Base-by-base conservation (phyloP, 176 grass and related monocot species). In the Oryza officinalis region DNA sequence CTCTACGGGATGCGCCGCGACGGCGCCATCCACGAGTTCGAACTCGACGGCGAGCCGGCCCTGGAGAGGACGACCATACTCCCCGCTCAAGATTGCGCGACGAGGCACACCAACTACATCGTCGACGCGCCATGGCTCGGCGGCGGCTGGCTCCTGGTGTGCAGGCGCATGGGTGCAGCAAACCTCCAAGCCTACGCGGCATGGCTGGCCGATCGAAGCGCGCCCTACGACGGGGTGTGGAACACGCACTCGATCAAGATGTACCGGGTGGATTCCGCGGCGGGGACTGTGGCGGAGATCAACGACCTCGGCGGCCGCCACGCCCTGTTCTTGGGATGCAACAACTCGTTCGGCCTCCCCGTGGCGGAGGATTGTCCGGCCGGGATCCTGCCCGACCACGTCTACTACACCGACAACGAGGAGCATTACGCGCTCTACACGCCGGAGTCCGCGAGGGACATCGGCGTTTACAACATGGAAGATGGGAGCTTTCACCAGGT, bases 21-120 rank as follows among this genome's bases (percentile, higher is more conserved):
- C 33, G 47, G 74, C 52, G 23, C 65, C 17, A 61, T 79, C 38
- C 61, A 84, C 71, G 59, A 59, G 40, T 73, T 84, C 60, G 72
- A 67, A 61, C 72, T 84, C 27, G 22, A 13, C 2, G 72, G 43
- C 47, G 22, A 32, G 49, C 22, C 47, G 20, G 47, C 47, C 13
- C 47, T 71, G 1, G 79, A 71, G 67, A 38, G 49, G 37, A n/a
- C 38, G 49, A 50, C 59, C 67, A 7, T 81, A 11, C 79, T 81
- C 49, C 49, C 49, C 18, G 33, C 49, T 8, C 79, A 41, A 6
- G 8, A 5, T 0, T 27, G 35, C 14, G 22, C 1, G 0, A 2
- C 8, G 7, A 41, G 2, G 4, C 18, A 32, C 32, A 81, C 33
- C n/a, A 81, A 60, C 32, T 81, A 71, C 79, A 67, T 81, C 0